Percentiles rank a stretch among this genome's conserved stretches.
Evolutionary conservation across 345 rosid genomes (phyloP).

Genomic region (Syzygium aqueum): DNA sequence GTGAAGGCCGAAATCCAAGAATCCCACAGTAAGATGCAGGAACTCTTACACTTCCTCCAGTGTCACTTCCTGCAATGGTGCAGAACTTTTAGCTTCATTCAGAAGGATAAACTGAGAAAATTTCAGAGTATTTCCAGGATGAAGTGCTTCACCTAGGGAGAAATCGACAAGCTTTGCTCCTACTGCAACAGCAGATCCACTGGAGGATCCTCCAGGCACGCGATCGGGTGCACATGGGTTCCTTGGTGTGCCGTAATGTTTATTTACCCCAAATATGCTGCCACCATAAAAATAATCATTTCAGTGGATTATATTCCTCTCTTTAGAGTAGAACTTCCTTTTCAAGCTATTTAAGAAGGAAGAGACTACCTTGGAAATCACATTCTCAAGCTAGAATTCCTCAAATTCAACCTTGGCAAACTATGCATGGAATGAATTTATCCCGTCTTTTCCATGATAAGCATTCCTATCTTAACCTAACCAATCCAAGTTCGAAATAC

Average conservation of each 20-base stretch:
- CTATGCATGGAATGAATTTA: neutral
- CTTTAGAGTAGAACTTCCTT: neutral
- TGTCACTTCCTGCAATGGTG: constrained; percentile 64
- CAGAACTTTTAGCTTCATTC: neutral
- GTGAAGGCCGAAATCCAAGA: constrained; percentile 76
- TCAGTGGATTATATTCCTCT: neutral
- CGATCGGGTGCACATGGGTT: constrained; percentile 73
- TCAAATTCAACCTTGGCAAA: neutral
- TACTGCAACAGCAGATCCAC: constrained; percentile 97
- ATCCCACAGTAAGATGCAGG: constrained; percentile 82
- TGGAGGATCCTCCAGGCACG: constrained; percentile 92
- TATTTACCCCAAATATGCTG: constrained; percentile 83
- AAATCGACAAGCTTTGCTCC: constrained; percentile 79
- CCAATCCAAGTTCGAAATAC: neutral
- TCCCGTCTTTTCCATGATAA: neutral
- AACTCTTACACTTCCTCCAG: constrained; percentile 86
- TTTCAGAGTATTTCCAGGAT: neutral
- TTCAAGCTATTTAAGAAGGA: neutral
- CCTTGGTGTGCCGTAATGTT: constrained; percentile 75
- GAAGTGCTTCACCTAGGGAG: constrained; percentile 54
- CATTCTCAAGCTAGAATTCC: neutral
- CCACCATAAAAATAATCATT: neutral
- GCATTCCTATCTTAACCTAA: neutral
- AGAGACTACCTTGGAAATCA: neutral
- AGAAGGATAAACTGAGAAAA: neutral